Evolutionary conservation across 2,329 filamentous ascomycete genomes (phyloP).

Genomic region (Paecilomyces dactylethromorphus): DNA sequence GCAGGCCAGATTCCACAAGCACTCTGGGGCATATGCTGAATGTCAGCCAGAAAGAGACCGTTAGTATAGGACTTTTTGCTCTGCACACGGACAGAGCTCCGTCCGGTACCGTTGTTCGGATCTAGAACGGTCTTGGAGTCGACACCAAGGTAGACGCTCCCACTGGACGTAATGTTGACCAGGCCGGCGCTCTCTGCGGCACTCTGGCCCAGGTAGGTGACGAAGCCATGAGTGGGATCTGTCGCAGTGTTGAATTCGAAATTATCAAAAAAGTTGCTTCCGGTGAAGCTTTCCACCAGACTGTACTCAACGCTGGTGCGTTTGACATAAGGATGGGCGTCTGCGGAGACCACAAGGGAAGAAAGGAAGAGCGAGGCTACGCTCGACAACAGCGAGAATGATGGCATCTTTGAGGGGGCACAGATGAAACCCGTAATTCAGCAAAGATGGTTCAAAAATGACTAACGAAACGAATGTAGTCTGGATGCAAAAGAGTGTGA

Average conservation of each 20-base stretch:
- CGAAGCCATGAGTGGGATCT: slow-evolving; percentile 45
- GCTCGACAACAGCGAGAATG: slow-evolving; percentile 19
- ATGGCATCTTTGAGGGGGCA: slow-evolving; percentile 16
- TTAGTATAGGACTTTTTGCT: slow-evolving; percentile 39
- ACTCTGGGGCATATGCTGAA: slow-evolving; percentile 41
- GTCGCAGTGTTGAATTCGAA: slow-evolving; percentile 43
- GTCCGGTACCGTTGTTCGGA: slow-evolving; percentile 27
- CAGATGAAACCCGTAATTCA: not conserved
- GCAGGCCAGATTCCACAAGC: slow-evolving; percentile 48
- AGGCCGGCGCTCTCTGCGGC: slow-evolving; percentile 29
- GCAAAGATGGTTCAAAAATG: not conserved
- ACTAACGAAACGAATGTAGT: not conserved
- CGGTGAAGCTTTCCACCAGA: slow-evolving; percentile 37
- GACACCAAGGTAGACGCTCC: slow-evolving; percentile 40
- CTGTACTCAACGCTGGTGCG: slow-evolving; percentile 16
- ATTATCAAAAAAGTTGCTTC: slow-evolving; percentile 41
- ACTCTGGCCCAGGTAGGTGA: slow-evolving; percentile 35
- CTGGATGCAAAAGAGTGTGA: not conserved
- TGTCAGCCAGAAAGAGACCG: slow-evolving; percentile 41
- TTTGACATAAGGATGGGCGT: slow-evolving; percentile 10
- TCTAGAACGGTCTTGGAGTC: slow-evolving; percentile 31
- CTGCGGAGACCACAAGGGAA: slow-evolving; percentile 15
- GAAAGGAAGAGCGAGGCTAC: slow-evolving; percentile 23
- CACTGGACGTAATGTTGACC: slow-evolving; percentile 24
- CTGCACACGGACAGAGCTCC: slow-evolving; percentile 39